These are phyloP conservation scores for Fonsecaea monophora DNA, from an alignment of 2,329 filamentous ascomycete genomes.

Conservation along the genomic window DNA sequence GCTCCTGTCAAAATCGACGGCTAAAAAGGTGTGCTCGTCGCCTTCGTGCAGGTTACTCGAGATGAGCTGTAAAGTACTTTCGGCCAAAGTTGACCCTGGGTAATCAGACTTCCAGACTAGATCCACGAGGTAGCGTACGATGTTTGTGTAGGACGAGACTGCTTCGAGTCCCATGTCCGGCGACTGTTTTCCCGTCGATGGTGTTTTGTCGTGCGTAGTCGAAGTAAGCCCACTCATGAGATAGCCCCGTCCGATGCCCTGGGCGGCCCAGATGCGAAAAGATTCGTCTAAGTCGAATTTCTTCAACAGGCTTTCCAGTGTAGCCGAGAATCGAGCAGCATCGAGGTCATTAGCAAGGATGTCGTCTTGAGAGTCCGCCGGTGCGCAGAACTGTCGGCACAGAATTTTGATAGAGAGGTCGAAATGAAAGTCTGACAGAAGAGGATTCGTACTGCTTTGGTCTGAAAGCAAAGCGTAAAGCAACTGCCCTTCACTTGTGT, in stretches of 20 bases:
- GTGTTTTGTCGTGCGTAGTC: slow-evolving; percentile 7
- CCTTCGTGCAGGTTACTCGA: slow-evolving; percentile 45
- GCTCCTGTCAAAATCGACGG: slow-evolving; percentile 46
- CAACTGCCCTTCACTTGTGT: slow-evolving; percentile 77
- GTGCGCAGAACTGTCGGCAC: slow-evolving; percentile 74
- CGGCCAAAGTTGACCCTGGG: slow-evolving; percentile 43
- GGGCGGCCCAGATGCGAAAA: slow-evolving; percentile 84
- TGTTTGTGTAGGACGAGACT: slow-evolving; percentile 34
- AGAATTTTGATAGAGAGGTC: slow-evolving; percentile 74
- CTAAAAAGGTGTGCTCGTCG: slow-evolving; percentile 46
- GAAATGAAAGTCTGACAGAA: slow-evolving; percentile 74
- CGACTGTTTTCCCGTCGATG: neutral
- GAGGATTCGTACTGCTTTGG: slow-evolving; percentile 63
- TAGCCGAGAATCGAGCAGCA: slow-evolving; percentile 66
- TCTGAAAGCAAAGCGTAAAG: slow-evolving; percentile 82
- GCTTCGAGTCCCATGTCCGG: slow-evolving; percentile 16
- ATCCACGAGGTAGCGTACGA: slow-evolving; percentile 25
- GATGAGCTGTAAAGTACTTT: slow-evolving; percentile 54
- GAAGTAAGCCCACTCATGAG: slow-evolving; percentile 69
- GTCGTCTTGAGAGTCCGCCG: slow-evolving; percentile 65
- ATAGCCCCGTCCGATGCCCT: slow-evolving; percentile 83
- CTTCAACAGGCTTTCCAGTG: slow-evolving; percentile 78
- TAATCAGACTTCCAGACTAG: slow-evolving; percentile 33
- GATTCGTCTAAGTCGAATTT: slow-evolving; percentile 67
- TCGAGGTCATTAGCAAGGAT: slow-evolving; percentile 71